Conservation (phyloP, 2,329 filamentous ascomycete genomes). For the Didymella pomorum region DNA sequence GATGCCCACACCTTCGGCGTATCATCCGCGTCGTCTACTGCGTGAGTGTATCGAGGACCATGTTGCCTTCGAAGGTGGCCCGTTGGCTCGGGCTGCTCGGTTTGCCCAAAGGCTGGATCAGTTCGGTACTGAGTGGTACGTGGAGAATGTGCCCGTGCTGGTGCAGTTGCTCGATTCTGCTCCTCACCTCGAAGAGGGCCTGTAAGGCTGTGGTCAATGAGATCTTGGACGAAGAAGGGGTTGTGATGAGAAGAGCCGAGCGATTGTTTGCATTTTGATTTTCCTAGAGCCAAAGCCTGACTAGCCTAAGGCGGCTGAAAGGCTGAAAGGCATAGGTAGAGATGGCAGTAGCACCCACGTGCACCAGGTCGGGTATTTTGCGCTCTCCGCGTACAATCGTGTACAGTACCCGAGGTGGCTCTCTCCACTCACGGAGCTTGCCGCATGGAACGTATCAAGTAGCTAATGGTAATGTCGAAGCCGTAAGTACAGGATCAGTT, state of each 20-base stretch:
- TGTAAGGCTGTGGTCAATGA: not conserved
- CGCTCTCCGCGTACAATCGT: not conserved
- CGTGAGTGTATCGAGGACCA: constrained; percentile 20
- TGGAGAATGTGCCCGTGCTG: constrained; percentile 15
- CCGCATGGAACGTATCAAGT: not conserved
- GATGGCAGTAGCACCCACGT: not conserved
- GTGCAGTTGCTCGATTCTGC: constrained; percentile 7
- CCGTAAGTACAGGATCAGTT: not conserved
- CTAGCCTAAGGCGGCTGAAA: not conserved
- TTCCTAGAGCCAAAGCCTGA: not conserved
- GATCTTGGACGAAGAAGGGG: not conserved
- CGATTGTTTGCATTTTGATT: not conserved
- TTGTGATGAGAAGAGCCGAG: not conserved
- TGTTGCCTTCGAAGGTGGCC: constrained; percentile 11
- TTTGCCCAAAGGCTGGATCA: constrained; percentile 15
- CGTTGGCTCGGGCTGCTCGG: constrained; percentile 21
- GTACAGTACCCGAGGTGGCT: not conserved
- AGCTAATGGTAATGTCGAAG: not conserved
- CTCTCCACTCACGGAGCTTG: not conserved
- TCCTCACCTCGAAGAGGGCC: not conserved
- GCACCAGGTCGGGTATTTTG: not conserved
- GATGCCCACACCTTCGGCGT: not conserved
- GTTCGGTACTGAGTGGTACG: constrained; percentile 1
- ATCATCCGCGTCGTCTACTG: constrained; percentile 11
- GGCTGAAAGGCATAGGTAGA: not conserved